Conservation (phyloP, 2,329 filamentous ascomycete genomes). For the Onygenales sp. region DNA sequence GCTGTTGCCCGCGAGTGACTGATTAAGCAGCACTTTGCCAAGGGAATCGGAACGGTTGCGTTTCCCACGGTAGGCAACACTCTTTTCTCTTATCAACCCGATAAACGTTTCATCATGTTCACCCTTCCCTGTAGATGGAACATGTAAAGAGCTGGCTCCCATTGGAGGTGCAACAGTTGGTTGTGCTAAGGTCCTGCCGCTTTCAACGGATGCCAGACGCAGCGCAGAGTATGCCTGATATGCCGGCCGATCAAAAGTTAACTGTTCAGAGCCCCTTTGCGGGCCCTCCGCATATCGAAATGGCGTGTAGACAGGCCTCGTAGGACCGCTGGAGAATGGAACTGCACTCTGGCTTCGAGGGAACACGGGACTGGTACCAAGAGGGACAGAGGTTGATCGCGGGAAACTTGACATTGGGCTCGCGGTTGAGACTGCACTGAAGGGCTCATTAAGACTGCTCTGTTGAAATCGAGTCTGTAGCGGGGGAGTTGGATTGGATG, state of each 20-base stretch:
- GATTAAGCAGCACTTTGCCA: conserved; percentile 20
- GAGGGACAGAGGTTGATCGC: conserved; percentile 13
- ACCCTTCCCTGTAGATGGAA: conserved; percentile 14
- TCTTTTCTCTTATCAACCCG: conserved; percentile 38
- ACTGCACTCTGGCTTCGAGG: conserved; percentile 5
- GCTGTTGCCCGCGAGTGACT: conserved; percentile 22
- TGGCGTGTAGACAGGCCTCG: conserved; percentile 34
- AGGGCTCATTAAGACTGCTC: not conserved
- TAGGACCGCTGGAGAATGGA: conserved; percentile 20
- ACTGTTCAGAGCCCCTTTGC: conserved; percentile 31
- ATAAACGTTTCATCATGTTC: conserved; percentile 38
- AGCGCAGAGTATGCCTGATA: conserved; percentile 40
- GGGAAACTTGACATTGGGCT: conserved; percentile 4
- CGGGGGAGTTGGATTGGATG: conserved; percentile 16
- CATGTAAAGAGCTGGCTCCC: conserved; percentile 8
- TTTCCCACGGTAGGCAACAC: conserved; percentile 28
- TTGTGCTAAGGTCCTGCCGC: conserved; percentile 34
- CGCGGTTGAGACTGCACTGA: not conserved
- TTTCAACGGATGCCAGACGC: conserved; percentile 35
- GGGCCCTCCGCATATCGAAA: conserved; percentile 36
- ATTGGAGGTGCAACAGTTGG: conserved; percentile 15
- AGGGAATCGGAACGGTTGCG: conserved; percentile 18
- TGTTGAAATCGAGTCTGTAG: conserved; percentile 1
- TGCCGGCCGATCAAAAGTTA: conserved; percentile 30
- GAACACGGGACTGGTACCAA: conserved; percentile 12